Evolutionary conservation across 495 filamentous ascomycete genomes (phyloP).

Genomic region (Aspergillus cristatus): DNA sequence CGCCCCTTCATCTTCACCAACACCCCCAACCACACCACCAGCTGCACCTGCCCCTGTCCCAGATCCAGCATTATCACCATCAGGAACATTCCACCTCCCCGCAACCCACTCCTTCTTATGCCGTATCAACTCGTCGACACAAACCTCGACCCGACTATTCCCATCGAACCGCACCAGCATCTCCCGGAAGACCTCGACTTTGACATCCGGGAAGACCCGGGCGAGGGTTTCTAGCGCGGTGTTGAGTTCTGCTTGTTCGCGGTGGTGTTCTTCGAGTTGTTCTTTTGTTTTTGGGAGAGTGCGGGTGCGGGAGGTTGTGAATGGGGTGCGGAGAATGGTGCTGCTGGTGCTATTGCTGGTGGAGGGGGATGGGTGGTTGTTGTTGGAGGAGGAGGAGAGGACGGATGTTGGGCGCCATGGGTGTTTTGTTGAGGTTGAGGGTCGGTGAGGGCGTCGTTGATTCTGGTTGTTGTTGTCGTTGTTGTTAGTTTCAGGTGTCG

Average conservation of each 20-base stretch:
- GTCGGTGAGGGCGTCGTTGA: constrained; percentile 10
- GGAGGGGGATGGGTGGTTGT: constrained; percentile 27
- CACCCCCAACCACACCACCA: background rate
- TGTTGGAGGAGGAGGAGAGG: constrained; percentile 5
- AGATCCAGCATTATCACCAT: constrained; percentile 11
- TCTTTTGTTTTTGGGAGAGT: constrained; percentile 2
- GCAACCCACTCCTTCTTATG: constrained; percentile 65
- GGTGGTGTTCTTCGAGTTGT: constrained; percentile 21
- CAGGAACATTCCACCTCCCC: constrained; percentile 56
- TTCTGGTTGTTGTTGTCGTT: constrained; percentile 6
- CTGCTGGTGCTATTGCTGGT: constrained; percentile 36
- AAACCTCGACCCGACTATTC: constrained; percentile 73
- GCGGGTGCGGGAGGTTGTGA: constrained; percentile 24
- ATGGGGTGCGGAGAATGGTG: constrained; percentile 29
- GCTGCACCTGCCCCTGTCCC: constrained; percentile 12
- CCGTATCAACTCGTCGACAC: constrained; percentile 76
- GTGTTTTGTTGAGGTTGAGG: constrained; percentile 13
- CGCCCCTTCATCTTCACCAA: constrained; percentile 11
- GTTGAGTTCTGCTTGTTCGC: constrained; percentile 62
- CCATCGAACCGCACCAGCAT: constrained; percentile 74
- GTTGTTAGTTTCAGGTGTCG: constrained; percentile 9
- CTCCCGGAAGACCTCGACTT: constrained; percentile 87
- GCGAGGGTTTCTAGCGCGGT: constrained; percentile 59
- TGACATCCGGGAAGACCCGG: constrained; percentile 76
- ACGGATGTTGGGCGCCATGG: constrained; percentile 1